These are phyloP conservation scores for Camelina laxa DNA, from an alignment of 345 rosid species.

Conservation along the genomic window DNA sequence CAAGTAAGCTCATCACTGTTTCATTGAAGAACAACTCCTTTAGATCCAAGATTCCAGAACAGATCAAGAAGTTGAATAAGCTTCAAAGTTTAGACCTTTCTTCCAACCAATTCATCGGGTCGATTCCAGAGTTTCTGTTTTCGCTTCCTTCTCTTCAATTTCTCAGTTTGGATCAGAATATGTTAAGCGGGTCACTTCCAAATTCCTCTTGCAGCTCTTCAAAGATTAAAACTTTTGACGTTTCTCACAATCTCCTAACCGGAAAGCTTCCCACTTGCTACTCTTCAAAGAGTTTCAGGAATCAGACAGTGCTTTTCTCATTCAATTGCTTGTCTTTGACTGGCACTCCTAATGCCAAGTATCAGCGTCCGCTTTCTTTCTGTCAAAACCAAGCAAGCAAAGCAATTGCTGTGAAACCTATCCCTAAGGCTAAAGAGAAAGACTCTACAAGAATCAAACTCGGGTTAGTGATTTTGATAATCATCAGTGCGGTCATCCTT, in stretches of 20 bases:
- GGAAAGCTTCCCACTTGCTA: conserved; percentile 74
- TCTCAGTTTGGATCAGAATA: conserved; percentile 60
- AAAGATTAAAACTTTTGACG: conserved; percentile 59
- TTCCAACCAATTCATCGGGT: conserved; percentile 58
- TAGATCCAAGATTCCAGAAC: conserved; percentile 62
- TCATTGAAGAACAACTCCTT: conserved; percentile 65
- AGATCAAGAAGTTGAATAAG: conserved; percentile 48
- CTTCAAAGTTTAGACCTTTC: conserved; percentile 71
- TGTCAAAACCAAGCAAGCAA: conserved; percentile 78
- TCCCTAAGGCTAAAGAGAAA: conserved; percentile 42
- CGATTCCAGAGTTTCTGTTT: conserved; percentile 63
- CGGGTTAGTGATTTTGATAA: conserved; percentile 61
- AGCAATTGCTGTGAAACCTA: conserved; percentile 80
- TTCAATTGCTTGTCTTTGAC: conserved; percentile 75
- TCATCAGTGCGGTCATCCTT: conserved; percentile 59
- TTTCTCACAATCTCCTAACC: conserved; percentile 71
- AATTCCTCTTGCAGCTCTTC: conserved; percentile 53
- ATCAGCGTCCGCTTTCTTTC: conserved; percentile 71
- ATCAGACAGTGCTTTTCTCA: conserved; percentile 62
- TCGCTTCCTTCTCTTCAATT: conserved; percentile 62
- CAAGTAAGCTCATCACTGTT: conserved; percentile 50
- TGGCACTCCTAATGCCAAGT: conserved; percentile 47
- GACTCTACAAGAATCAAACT: conserved; percentile 45
- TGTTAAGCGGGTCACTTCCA: conserved; percentile 62
- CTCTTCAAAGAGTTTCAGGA: conserved; percentile 49